A percentile compares a stretch with the other conserved stretches of the same genome.
Conservation (phyloP, 495 filamentous ascomycete species). For the Podospora bellae-mahoneyi region DNA sequence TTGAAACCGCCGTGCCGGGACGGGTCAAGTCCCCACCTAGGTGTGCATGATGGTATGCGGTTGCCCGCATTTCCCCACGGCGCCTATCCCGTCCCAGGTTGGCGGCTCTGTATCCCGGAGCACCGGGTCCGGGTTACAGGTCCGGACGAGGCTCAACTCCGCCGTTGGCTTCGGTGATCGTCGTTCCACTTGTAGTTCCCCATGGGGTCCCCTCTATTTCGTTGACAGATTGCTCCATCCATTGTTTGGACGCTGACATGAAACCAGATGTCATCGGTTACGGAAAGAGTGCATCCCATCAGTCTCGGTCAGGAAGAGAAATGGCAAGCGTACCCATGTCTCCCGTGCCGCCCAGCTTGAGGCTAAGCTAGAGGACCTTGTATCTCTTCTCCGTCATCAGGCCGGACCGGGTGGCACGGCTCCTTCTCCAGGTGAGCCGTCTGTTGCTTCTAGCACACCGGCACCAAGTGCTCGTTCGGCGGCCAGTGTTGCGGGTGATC, state of each 20-base stretch:
- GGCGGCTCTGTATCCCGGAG: constrained; percentile 1
- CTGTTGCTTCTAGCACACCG: neutral
- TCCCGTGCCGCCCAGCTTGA: constrained; percentile 44
- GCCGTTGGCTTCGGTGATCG: neutral
- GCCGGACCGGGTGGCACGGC: constrained; percentile 17
- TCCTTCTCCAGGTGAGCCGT: neutral
- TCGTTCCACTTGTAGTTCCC: neutral
- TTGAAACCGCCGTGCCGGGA: neutral
- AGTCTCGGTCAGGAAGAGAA: constrained; percentile 38
- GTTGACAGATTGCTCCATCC: neutral
- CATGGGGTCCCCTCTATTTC: neutral
- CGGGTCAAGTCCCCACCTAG: neutral
- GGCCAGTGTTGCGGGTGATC: neutral
- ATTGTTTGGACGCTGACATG: constrained; percentile 6
- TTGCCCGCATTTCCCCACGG: constrained; percentile 12
- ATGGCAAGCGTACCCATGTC: constrained; percentile 26
- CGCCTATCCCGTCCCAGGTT: constrained; percentile 21
- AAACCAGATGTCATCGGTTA: constrained; percentile 37
- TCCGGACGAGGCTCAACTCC: constrained; percentile 14
- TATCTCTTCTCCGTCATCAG: constrained; percentile 41
- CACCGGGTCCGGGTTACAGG: constrained; percentile 5
- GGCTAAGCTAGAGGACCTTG: constrained; percentile 45
- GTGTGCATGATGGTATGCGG: neutral
- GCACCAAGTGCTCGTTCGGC: neutral
- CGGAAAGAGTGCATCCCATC: constrained; percentile 42